A percentile compares a stretch with the other conserved stretches of the same genome.
Conservation (phyloP, 2,329 filamentous ascomycete genomes). For the Dothideomycetidae sp. region DNA sequence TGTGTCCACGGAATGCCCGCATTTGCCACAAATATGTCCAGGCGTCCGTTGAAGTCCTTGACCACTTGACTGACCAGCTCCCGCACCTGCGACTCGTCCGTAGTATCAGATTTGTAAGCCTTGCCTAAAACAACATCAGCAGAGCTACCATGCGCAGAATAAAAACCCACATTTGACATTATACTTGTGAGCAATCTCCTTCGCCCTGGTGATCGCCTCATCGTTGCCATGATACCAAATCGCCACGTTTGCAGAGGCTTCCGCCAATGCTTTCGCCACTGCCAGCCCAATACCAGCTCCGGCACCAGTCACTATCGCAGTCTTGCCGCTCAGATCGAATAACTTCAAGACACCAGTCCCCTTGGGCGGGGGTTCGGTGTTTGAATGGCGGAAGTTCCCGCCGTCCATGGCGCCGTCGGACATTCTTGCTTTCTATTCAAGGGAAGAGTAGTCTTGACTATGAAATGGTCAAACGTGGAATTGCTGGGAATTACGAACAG, state of each 20-base stretch:
- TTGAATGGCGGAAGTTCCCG: slow-evolving; percentile 24
- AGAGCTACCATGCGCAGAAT: too few species aligned
- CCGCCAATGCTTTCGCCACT: slow-evolving; percentile 22
- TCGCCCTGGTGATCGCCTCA: slow-evolving; percentile 20
- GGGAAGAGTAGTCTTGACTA: too few species aligned
- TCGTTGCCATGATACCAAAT: slow-evolving; percentile 31
- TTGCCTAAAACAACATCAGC: slow-evolving; percentile 28
- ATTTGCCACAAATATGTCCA: slow-evolving; percentile 70
- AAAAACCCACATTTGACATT: slow-evolving; percentile 21
- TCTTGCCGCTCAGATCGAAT: slow-evolving; percentile 23
- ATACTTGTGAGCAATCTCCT: slow-evolving; percentile 21
- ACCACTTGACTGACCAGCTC: slow-evolving; percentile 29
- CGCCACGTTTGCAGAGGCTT: slow-evolving; percentile 31
- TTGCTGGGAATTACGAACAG: too few species aligned
- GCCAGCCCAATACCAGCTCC: slow-evolving; percentile 23
- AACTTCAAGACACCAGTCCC: slow-evolving; percentile 16
- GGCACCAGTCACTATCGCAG: slow-evolving; percentile 24
- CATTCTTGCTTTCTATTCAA: too few species aligned
- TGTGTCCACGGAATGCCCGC: slow-evolving; percentile 62
- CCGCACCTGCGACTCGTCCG: slow-evolving; percentile 28
- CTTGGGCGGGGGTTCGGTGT: slow-evolving; percentile 20
- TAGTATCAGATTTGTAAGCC: slow-evolving; percentile 37
- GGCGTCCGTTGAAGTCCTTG: slow-evolving; percentile 55
- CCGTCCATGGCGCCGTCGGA: slow-evolving; percentile 21
- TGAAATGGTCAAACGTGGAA: too few species aligned